These are phyloP conservation scores for Ichthyophthirius multifiliis DNA, from an alignment of 169 alveolate genomes.

Conservation along the genomic window DNA sequence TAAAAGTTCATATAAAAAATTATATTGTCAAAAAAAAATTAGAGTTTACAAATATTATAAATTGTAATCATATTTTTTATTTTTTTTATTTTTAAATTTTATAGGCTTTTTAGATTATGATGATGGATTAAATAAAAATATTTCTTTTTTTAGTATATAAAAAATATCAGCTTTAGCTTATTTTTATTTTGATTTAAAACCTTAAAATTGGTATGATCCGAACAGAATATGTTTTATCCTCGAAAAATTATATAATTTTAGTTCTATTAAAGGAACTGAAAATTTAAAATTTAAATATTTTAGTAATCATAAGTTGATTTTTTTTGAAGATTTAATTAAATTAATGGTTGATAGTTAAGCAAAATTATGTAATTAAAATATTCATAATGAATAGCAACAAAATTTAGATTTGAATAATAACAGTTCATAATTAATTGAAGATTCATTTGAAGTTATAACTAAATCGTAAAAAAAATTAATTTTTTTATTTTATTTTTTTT, in stretches of 20 bases:
- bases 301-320: background rate
- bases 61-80: background rate
- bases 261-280: background rate
- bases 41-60: background rate
- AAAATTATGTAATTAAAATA: background rate
- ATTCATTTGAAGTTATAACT: background rate
- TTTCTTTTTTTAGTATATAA: background rate
- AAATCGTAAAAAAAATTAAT: background rate
- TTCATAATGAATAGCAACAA: background rate
- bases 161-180: background rate
- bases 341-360: background rate
- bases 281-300: background rate
- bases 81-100: background rate
- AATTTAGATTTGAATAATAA: background rate
- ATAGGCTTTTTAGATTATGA: background rate
- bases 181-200: background rate
- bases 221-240: background rate
- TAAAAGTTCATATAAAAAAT: constrained; percentile 16
- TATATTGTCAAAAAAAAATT: background rate
- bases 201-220: background rate
- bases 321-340: background rate
- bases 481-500: background rate
- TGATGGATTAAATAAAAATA: background rate
- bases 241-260: background rate
- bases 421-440: background rate